Evolutionary conservation across 441 rosid genomes (phyloP).

Genomic region (Brassica balearica): DNA sequence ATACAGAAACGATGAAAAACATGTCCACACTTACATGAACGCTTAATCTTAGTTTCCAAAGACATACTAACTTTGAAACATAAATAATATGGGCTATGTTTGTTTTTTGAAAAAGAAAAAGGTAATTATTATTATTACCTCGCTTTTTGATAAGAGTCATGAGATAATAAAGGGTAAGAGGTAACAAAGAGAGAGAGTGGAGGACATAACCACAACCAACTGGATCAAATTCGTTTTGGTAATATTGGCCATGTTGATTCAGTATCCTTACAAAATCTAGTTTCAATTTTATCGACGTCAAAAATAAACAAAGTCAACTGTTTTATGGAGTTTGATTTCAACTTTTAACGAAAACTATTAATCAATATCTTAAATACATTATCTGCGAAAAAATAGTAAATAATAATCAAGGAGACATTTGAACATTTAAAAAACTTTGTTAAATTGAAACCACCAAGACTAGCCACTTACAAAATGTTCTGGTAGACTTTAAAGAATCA

Average conservation of each 20-base stretch:
- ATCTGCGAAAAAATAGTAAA: not conserved
- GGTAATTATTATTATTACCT: too few relatives aligned
- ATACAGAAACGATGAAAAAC: not conserved
- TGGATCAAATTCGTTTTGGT: too few relatives aligned
- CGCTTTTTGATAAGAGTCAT: too few relatives aligned
- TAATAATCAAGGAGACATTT: not conserved
- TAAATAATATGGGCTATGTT: too few relatives aligned
- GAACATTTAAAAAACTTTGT: not conserved
- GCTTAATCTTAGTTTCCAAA: too few relatives aligned
- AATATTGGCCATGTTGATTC: not conserved
- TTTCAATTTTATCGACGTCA: not conserved
- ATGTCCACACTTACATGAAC: too few relatives aligned
- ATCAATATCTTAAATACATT: not conserved
- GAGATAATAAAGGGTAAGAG: too few relatives aligned
- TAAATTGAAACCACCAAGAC: not conserved
- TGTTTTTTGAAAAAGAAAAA: too few relatives aligned
- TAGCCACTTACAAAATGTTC: not conserved
- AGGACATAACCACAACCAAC: too few relatives aligned
- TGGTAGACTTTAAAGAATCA: not conserved
- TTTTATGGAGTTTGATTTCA: constrained; percentile 6
- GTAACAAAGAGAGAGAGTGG: too few relatives aligned
- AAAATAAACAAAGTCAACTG: not conserved
- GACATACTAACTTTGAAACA: too few relatives aligned
- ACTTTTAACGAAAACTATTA: not conserved
- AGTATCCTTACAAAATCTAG: not conserved